A percentile compares a stretch with the other conserved stretches of the same genome.
phyloP scores from a whole-genome alignment of 2,329 filamentous ascomycete species.

The Sporothrix brasiliensis region DNA sequence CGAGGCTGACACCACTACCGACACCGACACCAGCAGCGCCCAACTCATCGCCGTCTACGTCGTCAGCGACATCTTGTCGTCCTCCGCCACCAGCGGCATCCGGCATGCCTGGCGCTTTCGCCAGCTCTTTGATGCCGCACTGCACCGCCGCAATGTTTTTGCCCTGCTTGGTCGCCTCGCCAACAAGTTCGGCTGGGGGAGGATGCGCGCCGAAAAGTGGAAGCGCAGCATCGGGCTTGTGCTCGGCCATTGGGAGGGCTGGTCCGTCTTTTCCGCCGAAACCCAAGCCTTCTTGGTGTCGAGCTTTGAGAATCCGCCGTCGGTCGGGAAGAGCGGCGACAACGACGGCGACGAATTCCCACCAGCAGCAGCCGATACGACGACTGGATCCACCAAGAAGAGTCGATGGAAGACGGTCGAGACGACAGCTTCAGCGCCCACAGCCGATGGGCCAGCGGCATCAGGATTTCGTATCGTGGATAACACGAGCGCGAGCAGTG shows the following conservation, averaged over 20 bases:
- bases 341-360: background rate
- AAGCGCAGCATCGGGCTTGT: conserved; percentile 72
- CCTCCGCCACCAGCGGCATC: conserved; percentile 73
- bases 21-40: conserved; percentile 71
- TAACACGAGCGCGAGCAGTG: background rate
- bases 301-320: conserved; percentile 71
- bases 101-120: conserved; percentile 86
- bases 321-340: conserved; percentile 44
- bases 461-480: conserved; percentile 8
- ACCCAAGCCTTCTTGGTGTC: conserved; percentile 71
- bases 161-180: conserved; percentile 74
- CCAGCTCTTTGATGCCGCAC: conserved; percentile 73
- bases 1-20: conserved; percentile 46
- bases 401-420: conserved; percentile 58
- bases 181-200: conserved; percentile 74
- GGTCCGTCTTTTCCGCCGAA: conserved; percentile 73
- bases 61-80: conserved; percentile 74
- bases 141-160: conserved; percentile 71
- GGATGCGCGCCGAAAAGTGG: conserved; percentile 81
- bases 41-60: conserved; percentile 82
- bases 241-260: conserved; percentile 70
- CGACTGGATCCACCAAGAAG: conserved; percentile 44
- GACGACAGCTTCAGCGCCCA: conserved; percentile 35
- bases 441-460: conserved; percentile 42
- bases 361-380: conserved; percentile 31